Evolutionary conservation across 352 stramenopile species (phyloP).

Genomic region (Pythium aphanidermatum): DNA sequence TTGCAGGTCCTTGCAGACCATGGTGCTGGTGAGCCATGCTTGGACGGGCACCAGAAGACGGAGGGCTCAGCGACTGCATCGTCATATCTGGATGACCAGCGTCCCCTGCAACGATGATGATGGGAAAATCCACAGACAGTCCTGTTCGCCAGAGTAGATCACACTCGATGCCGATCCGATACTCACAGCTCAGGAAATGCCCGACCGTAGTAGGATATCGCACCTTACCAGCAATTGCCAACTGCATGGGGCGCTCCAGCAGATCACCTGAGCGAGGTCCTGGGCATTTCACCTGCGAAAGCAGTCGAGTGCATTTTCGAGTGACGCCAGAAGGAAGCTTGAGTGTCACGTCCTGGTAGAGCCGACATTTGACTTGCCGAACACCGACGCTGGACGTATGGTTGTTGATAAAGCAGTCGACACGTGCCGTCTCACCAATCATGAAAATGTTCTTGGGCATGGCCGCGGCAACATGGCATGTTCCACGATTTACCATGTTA

Average conservation of each 20-base stretch:
- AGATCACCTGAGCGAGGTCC: conserved; percentile 43
- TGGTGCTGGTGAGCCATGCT: conserved; percentile 11
- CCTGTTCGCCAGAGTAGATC: conserved; percentile 30
- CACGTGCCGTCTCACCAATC: conserved; percentile 45
- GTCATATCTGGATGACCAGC: conserved; percentile 2
- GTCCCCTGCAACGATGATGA: conserved; percentile 19
- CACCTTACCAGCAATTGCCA: conserved; percentile 45
- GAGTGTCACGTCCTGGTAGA: conserved; percentile 61
- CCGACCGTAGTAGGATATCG: conserved; percentile 48
- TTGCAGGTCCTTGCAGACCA: conserved; percentile 15
- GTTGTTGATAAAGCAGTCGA: conserved; percentile 74
- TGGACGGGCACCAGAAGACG: conserved; percentile 7
- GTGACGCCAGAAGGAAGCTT: conserved; percentile 28
- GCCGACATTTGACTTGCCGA: conserved; percentile 37
- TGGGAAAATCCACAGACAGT: conserved; percentile 22
- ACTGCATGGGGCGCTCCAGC: conserved; percentile 52
- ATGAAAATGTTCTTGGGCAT: conserved; percentile 60
- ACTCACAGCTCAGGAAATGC: conserved; percentile 53
- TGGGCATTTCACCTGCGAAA: conserved; percentile 47
- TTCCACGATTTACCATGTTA: conserved; percentile 47
- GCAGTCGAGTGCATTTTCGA: conserved; percentile 32
- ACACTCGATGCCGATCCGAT: conserved; percentile 56
- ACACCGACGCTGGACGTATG: conserved; percentile 48
- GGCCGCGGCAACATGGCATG: conserved; percentile 50
- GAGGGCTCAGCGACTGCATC: conserved; percentile 8